Conservation (phyloP, 192 early-diverging fungal species). For the Umbelopsis sp. region DNA sequence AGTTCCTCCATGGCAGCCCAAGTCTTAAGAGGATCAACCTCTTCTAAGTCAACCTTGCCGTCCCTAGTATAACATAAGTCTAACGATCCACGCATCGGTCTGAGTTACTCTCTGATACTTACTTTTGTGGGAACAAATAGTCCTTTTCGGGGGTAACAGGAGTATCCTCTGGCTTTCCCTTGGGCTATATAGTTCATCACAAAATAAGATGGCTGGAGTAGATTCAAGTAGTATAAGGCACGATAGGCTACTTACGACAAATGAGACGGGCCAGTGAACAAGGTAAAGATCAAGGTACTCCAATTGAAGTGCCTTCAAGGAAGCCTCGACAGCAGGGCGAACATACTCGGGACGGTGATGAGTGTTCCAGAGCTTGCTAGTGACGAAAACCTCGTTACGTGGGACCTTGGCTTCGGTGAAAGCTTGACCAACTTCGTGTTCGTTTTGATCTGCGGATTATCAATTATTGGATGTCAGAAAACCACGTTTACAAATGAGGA, state of each 20-base stretch:
- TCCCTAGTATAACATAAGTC: neutral
- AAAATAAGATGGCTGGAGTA: neutral
- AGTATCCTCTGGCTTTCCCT: slow-evolving; percentile 27
- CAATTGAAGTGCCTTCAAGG: slow-evolving; percentile 69
- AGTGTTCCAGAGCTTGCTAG: slow-evolving; percentile 76
- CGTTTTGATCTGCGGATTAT: slow-evolving; percentile 60
- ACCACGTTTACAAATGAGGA: slow-evolving; percentile 42
- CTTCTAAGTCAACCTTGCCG: slow-evolving; percentile 41
- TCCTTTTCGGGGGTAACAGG: slow-evolving; percentile 29
- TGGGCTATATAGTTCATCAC: slow-evolving; percentile 6
- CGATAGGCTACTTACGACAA: slow-evolving; percentile 30
- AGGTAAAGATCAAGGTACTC: slow-evolving; percentile 86
- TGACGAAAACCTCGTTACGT: slow-evolving; percentile 77
- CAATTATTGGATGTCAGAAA: slow-evolving; percentile 24
- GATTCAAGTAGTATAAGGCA: neutral
- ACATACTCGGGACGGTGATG: slow-evolving; percentile 70
- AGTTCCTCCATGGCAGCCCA: slow-evolving; percentile 78
- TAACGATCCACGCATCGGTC: neutral
- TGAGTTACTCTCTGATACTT: neutral
- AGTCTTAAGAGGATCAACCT: slow-evolving; percentile 56
- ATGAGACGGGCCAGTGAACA: slow-evolving; percentile 82
- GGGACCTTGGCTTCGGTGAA: slow-evolving; percentile 59
- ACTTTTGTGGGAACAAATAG: slow-evolving; percentile 37
- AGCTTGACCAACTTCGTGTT: slow-evolving; percentile 76
- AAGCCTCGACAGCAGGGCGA: slow-evolving; percentile 57